phyloP scores from a whole-genome alignment of 2,329 filamentous ascomycete genomes.

The Aspergillus amoenus region DNA sequence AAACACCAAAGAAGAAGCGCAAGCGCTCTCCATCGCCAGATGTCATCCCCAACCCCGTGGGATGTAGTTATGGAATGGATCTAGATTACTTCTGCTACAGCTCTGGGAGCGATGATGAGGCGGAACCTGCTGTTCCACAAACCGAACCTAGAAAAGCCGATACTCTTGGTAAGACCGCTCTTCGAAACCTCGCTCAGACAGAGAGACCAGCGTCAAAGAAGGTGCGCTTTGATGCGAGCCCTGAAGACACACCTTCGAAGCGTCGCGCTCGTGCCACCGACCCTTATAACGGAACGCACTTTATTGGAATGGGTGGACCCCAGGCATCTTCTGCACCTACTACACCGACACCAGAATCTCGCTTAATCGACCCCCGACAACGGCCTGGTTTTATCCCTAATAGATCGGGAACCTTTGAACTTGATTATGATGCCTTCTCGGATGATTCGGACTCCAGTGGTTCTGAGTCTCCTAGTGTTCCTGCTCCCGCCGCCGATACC shows the following conservation, averaged over 20 bases:
- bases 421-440: conserved; percentile 33
- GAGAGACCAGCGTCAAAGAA: conserved; percentile 27
- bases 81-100: conserved; percentile 38
- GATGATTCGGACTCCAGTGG: conserved; percentile 22
- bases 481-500: conserved; percentile 6
- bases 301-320: conserved; percentile 21
- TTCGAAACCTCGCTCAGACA: conserved; percentile 18
- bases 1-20: conserved; percentile 33
- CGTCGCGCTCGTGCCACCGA: conserved; percentile 26
- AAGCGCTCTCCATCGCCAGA: conserved; percentile 42
- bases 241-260: conserved; percentile 35
- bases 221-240: conserved; percentile 35
- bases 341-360: conserved; percentile 13
- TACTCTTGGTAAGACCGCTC: conserved; percentile 12
- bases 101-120: conserved; percentile 33
- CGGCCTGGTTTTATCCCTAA: conserved; percentile 25
- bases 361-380: conserved; percentile 5
- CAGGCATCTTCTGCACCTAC: conserved; percentile 13
- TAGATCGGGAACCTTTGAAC: conserved; percentile 25
- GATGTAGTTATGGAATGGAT: conserved; percentile 43
- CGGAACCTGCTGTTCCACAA: conserved; percentile 9
- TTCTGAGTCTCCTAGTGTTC: conserved; percentile 10
- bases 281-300: conserved; percentile 23
- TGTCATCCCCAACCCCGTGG: conserved; percentile 42
- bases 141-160: conserved; percentile 14